Percentiles rank a stretch among this genome's conserved stretches.
phyloP scores from a whole-genome alignment of 1,139 yeast genomes.

The Blastobotrys persicus region DNA sequence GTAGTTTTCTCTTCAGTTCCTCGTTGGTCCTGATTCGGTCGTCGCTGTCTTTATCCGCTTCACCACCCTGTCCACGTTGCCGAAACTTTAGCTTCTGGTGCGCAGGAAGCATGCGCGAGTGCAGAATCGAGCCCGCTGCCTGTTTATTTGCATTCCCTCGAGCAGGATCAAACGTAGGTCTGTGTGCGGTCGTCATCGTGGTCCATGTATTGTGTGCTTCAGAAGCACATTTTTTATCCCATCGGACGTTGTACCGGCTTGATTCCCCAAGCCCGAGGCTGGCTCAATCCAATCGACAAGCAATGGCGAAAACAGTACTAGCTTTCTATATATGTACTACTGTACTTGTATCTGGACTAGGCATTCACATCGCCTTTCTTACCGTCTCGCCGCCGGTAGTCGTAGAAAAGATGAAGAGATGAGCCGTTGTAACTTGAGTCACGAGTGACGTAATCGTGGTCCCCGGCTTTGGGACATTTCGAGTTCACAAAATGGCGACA shows the following conservation, averaged over 20 bases:
- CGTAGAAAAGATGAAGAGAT: not conserved
- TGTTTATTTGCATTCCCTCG: conserved; percentile 50
- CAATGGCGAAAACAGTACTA: no score
- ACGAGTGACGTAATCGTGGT: not conserved
- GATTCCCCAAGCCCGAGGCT: no score
- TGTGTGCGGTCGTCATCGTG: conserved; percentile 80
- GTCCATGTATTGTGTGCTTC: no score
- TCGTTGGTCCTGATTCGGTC: conserved; percentile 11
- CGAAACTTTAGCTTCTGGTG: conserved; percentile 67
- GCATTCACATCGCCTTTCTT: no score
- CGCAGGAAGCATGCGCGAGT: conserved; percentile 68
- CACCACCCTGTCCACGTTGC: conserved; percentile 39
- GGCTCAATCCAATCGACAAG: no score
- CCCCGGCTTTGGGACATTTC: not conserved
- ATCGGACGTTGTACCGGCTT: no score
- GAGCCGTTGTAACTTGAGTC: not conserved
- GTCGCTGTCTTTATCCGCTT: conserved; percentile 24
- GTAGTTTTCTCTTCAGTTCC: conserved; percentile 28
- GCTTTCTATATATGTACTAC: no score
- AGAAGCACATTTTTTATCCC: no score
- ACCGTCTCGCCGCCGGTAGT: no score
- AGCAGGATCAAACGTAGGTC: conserved; percentile 88
- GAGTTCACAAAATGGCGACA: not conserved
- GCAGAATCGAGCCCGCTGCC: conserved; percentile 51
- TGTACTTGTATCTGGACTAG: no score